Conservation (phyloP, 1,139 yeast genomes). For the Magnusiomyces paraingens region DNA sequence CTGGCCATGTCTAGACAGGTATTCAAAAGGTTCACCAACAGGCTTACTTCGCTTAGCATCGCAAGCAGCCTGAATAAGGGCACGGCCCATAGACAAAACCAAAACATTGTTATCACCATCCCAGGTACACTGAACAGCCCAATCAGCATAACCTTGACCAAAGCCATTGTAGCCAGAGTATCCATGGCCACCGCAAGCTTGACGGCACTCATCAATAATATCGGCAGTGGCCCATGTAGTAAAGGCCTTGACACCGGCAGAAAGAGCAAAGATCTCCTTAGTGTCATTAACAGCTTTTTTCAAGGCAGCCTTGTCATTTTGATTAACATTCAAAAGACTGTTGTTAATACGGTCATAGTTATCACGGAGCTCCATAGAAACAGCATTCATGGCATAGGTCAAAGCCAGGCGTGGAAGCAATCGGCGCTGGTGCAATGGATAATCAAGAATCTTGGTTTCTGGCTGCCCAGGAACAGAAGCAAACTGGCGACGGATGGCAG, state of each 20-base stretch:
- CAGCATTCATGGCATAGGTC: slow-evolving; percentile 65
- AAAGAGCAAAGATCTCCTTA: slow-evolving; percentile 71
- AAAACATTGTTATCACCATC: slow-evolving; percentile 82
- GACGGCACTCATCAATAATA: slow-evolving; percentile 76
- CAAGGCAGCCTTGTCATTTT: slow-evolving; percentile 30
- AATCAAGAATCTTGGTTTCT: slow-evolving; percentile 50
- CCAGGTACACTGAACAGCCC: slow-evolving; percentile 95
- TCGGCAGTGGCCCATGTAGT: slow-evolving; percentile 75
- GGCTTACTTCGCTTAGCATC: slow-evolving; percentile 23
- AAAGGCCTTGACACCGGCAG: slow-evolving; percentile 80
- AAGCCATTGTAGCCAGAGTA: slow-evolving; percentile 80
- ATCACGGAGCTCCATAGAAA: slow-evolving; percentile 54
- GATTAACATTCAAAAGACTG: slow-evolving; percentile 39
- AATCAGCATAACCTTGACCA: slow-evolving; percentile 78
- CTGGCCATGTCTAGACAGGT: slow-evolving; percentile 19
- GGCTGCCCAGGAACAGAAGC: slow-evolving; percentile 37
- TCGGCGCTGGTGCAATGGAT: slow-evolving; percentile 79
- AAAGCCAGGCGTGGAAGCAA: slow-evolving; percentile 71
- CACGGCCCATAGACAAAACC: slow-evolving; percentile 43
- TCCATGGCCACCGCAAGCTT: slow-evolving; percentile 91
- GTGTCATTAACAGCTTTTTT: slow-evolving; percentile 47
- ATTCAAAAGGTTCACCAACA: slow-evolving; percentile 23
- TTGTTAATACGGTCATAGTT: slow-evolving; percentile 44
- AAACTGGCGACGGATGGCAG: slow-evolving; percentile 83
- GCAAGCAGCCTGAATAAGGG: slow-evolving; percentile 28